phyloP scores from a whole-genome alignment of 495 filamentous ascomycete genomes.

The Penicillium desertorum region DNA sequence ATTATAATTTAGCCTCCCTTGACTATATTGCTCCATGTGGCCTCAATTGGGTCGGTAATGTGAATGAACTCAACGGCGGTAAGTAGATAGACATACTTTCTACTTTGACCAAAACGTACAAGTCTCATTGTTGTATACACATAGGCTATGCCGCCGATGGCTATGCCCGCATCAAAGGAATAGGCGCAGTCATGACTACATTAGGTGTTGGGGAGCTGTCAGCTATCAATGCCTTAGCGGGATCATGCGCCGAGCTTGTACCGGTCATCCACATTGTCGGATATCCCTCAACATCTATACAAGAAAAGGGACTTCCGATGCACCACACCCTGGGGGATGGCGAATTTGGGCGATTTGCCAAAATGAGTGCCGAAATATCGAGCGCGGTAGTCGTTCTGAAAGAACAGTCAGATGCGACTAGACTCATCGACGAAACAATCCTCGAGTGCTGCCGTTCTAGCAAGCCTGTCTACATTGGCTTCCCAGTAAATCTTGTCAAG shows the following conservation, averaged over 20 bases:
- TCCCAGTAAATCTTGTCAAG: constrained; percentile 15
- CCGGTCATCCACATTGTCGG: constrained; percentile 84
- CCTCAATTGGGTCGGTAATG: constrained; percentile 72
- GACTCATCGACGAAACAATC: constrained; percentile 17
- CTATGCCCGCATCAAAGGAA: constrained; percentile 70
- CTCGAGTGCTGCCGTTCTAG: constrained; percentile 12
- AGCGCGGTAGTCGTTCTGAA: constrained; percentile 9
- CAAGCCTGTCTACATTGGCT: constrained; percentile 18
- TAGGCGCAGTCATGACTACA: constrained; percentile 70
- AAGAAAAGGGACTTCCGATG: constrained; percentile 28
- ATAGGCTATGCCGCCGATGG: constrained; percentile 70
- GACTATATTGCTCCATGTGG: constrained; percentile 63
- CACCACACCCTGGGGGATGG: constrained; percentile 47
- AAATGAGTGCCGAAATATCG: constrained; percentile 26
- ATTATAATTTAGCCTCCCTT: constrained; percentile 68
- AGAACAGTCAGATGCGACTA: constrained; percentile 7
- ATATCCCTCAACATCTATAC: constrained; percentile 24
- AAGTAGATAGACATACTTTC: neutral
- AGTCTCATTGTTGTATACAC: neutral
- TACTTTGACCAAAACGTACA: neutral
- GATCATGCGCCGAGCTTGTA: constrained; percentile 69
- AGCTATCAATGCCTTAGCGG: constrained; percentile 69
- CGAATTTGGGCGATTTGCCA: constrained; percentile 32
- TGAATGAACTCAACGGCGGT: constrained; percentile 76
- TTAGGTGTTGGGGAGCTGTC: constrained; percentile 80